Evolutionary conservation across 306 rosid species (phyloP), one percentile per base, ranked within the genome.

Genomic region (Arachis hypogaea): DNA sequence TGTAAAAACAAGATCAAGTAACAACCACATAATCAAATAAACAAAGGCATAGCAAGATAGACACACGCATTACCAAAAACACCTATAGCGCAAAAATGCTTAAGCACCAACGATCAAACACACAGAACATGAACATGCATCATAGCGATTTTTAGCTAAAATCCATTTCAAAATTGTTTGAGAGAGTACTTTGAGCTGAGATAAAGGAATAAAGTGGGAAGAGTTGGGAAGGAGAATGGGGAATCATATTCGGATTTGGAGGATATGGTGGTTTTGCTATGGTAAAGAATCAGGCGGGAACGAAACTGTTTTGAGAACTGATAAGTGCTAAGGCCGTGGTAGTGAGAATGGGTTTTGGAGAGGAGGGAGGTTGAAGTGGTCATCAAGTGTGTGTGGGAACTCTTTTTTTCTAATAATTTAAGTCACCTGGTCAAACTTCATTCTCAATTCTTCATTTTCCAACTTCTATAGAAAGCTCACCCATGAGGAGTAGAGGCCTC

Each of bases 201-300:
- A 78, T 85, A 81, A 89, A 9, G 97, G 80, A 66, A 93, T 80
- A 87, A 82, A 0, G 93, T 79, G 56, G 84, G 57, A 79, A 82
- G 38, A 6, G 87, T 82, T 67, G 94, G 93, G 55, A 78, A 62
- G 62, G 78, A 16, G 74, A 82, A 57, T n/a, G 50, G 71, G 16
- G 83, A 60, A 18, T 18, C 22, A 18, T 18, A 18, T 18, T 18
- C 22, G 22, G 22, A 18, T 18, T 18, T 18, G 42, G 84, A 73
- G 29, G 83, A 71, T 59, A 86, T 63, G 97, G 89, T 83, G 41
- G 41, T 73, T 28, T 83, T 86, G 43, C 47, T 50, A 46, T 44
- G 82, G 59, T 52, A 69, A 41, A 63, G 29, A 66, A 73, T 62
- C 44, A 7, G 88, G 80, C 63, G 61, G 76, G 84, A 84, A 84